phyloP scores from a whole-genome alignment of 495 filamentous ascomycete genomes.

The Penicillium longicatenatum region DNA sequence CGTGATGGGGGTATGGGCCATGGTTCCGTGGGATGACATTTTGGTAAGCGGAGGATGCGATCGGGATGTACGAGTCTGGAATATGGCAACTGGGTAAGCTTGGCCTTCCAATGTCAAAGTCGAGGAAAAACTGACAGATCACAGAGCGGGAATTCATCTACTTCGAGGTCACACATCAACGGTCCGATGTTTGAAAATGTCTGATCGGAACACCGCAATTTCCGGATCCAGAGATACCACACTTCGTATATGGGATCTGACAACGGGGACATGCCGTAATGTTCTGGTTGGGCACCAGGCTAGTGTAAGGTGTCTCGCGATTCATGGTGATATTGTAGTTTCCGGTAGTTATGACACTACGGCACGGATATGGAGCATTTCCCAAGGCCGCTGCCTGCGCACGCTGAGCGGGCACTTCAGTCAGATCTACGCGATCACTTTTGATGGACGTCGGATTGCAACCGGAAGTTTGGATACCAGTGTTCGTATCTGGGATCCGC shows the following conservation, averaged over 20 bases:
- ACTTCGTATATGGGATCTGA: conserved; percentile 91
- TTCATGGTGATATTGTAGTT: conserved; percentile 92
- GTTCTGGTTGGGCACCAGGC: conserved; percentile 96
- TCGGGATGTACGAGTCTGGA: conserved; percentile 95
- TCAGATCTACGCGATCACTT: conserved; percentile 98
- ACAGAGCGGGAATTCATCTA: conserved; percentile 72
- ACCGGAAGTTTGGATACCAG: conserved; percentile 97
- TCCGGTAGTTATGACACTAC: conserved; percentile 97
- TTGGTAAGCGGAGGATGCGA: conserved; percentile 97
- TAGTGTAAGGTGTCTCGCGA: conserved; percentile 92
- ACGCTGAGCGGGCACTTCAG: conserved; percentile 96
- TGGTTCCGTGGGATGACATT: conserved; percentile 97
- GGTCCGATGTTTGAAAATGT: conserved; percentile 97
- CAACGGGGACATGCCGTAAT: conserved; percentile 80
- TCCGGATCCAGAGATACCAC: conserved; percentile 96
- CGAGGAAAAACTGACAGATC: conserved; percentile 10
- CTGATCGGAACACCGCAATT: conserved; percentile 86
- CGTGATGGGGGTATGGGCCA: conserved; percentile 99
- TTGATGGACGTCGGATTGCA: conserved; percentile 90
- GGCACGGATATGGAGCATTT: conserved; percentile 96
- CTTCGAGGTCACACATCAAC: conserved; percentile 94
- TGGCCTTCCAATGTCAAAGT: neutral
- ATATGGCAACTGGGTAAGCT: conserved; percentile 89
- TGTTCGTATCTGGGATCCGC: conserved; percentile 94
- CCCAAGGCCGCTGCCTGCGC: conserved; percentile 84